These are phyloP conservation scores for Astragalus glycyphyllos DNA, from an alignment of 306 rosid species.

Conservation along the genomic window DNA sequence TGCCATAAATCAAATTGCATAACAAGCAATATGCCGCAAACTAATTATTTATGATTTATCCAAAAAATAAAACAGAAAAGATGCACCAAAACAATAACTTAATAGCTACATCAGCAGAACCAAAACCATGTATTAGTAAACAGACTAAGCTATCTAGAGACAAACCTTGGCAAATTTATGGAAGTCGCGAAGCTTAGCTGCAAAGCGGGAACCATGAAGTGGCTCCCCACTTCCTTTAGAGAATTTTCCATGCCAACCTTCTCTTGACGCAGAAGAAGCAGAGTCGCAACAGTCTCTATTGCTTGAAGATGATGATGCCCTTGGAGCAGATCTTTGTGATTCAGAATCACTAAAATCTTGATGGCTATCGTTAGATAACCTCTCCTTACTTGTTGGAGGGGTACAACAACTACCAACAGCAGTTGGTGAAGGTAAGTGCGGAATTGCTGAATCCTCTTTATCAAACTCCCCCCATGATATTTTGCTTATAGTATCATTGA, in stretches of 20 bases:
- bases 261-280: constrained; percentile 74
- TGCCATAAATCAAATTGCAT: too few species aligned
- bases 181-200: constrained; percentile 91
- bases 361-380: constrained; percentile 57
- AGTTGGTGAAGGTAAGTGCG: constrained; percentile 60
- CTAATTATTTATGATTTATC: too few species aligned
- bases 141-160: constrained; percentile 14
- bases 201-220: constrained; percentile 69
- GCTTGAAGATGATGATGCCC: constrained; percentile 61
- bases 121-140: too few species aligned
- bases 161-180: constrained; percentile 90
- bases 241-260: constrained; percentile 74
- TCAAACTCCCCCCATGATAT: constrained; percentile 69
- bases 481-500: constrained; percentile 67
- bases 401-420: constrained; percentile 45
- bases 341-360: constrained; percentile 72
- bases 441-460: constrained; percentile 66
- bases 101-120: too few species aligned
- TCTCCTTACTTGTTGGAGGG: constrained; percentile 68
- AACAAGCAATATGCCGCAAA: too few species aligned
- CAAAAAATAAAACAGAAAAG: too few species aligned
- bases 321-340: constrained; percentile 65
- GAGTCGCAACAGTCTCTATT: constrained; percentile 61
- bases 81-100: too few species aligned
- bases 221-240: constrained; percentile 71